Evolutionary conservation across 176 grass and related monocot species (phyloP).

Genomic region (Cenchrus fungigraminus): DNA sequence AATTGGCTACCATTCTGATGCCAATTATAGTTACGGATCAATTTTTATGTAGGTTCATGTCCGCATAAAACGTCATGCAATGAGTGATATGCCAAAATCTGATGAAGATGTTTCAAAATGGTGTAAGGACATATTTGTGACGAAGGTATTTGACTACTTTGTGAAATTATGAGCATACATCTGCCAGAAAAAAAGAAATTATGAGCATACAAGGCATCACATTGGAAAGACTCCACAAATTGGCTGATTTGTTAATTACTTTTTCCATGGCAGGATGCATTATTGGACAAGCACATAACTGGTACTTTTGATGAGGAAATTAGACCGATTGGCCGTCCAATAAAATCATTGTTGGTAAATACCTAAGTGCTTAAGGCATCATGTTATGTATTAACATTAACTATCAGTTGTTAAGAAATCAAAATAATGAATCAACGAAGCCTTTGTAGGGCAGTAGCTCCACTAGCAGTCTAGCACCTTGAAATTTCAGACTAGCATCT

Average conservation of each 20-base stretch:
- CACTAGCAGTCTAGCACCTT: neutral
- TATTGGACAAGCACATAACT: constrained; percentile 64
- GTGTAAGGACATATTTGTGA: constrained; percentile 86
- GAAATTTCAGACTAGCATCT: constrained; percentile 8
- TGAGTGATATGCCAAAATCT: constrained; percentile 73
- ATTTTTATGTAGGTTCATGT: constrained; percentile 71
- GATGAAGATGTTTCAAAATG: constrained; percentile 86
- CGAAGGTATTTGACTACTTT: constrained; percentile 56
- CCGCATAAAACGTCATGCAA: constrained; percentile 71
- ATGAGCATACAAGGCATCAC: neutral
- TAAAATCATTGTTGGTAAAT: constrained; percentile 70
- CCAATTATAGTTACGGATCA: neutral
- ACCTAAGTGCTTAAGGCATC: neutral
- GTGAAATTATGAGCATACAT: neutral
- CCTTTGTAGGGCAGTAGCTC: neutral
- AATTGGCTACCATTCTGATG: constrained; percentile 5
- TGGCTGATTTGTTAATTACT: neutral
- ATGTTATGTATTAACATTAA: neutral
- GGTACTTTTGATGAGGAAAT: constrained; percentile 56
- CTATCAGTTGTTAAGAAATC: neutral
- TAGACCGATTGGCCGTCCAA: constrained; percentile 52
- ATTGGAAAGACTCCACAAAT: neutral
- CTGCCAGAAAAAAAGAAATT: neutral
- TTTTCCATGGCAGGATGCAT: constrained; percentile 47
- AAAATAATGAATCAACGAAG: neutral